A percentile compares a stretch with the other conserved stretches of the same genome.
These are phyloP conservation scores for Baffinella frigidus DNA, from an alignment of 208 protist genomes.

Conservation along the genomic window DNA sequence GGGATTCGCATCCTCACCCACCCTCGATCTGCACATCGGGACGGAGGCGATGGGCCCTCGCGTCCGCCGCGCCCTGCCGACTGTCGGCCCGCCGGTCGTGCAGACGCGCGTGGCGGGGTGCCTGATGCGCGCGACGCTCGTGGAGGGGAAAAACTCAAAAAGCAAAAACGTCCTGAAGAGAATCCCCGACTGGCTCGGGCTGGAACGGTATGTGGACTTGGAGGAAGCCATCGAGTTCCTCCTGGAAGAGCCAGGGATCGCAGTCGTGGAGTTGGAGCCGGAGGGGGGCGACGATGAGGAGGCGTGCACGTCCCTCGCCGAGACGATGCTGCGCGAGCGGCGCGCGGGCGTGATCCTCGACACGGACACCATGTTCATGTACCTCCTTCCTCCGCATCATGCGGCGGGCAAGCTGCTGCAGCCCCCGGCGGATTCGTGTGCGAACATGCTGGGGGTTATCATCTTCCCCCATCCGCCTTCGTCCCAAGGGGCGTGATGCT, in stretches of 20 bases:
- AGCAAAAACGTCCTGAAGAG: background rate
- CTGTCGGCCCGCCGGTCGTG: background rate
- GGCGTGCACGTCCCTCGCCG: background rate
- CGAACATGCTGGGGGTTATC: background rate
- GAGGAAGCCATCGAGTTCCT: background rate
- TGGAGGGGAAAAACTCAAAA: too few relatives aligned
- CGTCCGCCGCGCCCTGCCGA: too few relatives aligned
- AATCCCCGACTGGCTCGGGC: background rate
- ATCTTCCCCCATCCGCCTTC: too few relatives aligned
- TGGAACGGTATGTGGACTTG: background rate
- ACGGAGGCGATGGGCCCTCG: background rate
- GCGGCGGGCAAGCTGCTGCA: conserved; percentile 19
- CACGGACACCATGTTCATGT: background rate
- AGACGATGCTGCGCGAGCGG: background rate
- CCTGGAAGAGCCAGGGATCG: background rate
- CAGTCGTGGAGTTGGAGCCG: conserved; percentile 23
- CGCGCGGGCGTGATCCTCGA: background rate
- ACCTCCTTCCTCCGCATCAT: conserved; percentile 2
- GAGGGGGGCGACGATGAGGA: background rate
- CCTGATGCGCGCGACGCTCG: background rate
- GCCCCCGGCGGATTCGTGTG: background rate
- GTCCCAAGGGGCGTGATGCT: too few relatives aligned
- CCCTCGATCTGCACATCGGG: background rate
- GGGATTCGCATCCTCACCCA: too few relatives aligned
- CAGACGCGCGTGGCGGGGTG: too few relatives aligned